Percentiles rank a stretch among this genome's conserved stretches.
Conservation (phyloP, 2,329 filamentous ascomycete genomes). For the Diplodia intermedia region DNA sequence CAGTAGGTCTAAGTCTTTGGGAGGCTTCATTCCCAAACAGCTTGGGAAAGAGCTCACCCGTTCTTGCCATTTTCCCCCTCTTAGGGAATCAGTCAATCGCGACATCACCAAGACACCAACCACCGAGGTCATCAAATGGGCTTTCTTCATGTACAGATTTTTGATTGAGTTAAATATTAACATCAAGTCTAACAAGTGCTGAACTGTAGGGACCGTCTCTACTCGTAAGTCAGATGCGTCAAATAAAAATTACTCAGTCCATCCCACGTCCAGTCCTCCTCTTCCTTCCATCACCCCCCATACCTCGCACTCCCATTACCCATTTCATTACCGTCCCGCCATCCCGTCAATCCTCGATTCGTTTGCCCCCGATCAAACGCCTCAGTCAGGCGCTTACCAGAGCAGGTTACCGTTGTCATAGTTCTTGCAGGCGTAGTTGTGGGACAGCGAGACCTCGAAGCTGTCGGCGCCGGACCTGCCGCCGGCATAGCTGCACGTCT, state of each 20-base stretch:
- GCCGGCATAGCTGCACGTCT: constrained; percentile 4
- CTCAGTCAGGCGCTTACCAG: background rate
- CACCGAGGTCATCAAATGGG: background rate
- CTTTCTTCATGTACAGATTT: background rate
- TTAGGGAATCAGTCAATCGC: background rate
- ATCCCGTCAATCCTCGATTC: background rate
- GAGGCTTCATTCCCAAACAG: too few species aligned
- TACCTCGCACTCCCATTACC: too few species aligned
- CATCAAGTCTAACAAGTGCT: constrained; percentile 6
- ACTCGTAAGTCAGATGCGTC: background rate
- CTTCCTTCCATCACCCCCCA: background rate
- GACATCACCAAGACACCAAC: too few species aligned
- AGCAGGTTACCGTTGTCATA: background rate
- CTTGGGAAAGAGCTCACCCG: too few species aligned
- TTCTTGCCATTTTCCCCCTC: background rate
- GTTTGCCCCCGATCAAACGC: too few species aligned
- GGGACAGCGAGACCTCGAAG: constrained; percentile 9
- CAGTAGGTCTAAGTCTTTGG: too few species aligned
- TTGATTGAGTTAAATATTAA: background rate
- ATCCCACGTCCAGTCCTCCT: background rate
- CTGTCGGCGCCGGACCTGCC: constrained; percentile 8
- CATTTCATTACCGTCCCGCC: background rate
- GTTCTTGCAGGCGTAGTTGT: constrained; percentile 19
- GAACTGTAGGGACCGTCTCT: constrained; percentile 14
- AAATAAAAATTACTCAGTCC: background rate